Conservation (phyloP, 2,329 filamentous ascomycete genomes). For the Sporothrix protearum region DNA sequence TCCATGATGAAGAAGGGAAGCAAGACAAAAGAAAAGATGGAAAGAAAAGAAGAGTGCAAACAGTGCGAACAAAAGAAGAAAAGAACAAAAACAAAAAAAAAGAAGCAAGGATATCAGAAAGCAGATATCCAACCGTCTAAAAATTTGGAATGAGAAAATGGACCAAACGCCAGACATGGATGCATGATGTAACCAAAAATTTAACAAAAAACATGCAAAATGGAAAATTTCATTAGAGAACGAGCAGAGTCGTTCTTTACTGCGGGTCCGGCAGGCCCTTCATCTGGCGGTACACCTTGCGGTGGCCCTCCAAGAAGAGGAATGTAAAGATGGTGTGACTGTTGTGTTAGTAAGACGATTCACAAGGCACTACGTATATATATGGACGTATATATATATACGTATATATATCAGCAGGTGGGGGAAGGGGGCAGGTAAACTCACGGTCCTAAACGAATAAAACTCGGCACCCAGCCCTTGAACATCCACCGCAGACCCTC, state of each 20-base stretch:
- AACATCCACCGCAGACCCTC: conserved; percentile 83
- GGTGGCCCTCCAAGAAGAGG: conserved; percentile 81
- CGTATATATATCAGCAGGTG: background rate
- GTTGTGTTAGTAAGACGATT: conserved; percentile 8
- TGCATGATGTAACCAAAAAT: conserved; percentile 10
- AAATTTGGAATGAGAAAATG: background rate
- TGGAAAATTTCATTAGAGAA: background rate
- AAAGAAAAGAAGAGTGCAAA: background rate
- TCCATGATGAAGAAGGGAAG: background rate
- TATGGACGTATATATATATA: too few species aligned
- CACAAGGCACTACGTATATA: background rate
- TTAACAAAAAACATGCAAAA: background rate
- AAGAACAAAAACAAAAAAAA: too few species aligned
- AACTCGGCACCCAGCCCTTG: conserved; percentile 82
- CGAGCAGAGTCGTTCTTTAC: conserved; percentile 1
- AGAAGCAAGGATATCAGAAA: background rate
- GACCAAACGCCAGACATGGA: conserved; percentile 12
- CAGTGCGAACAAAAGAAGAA: background rate
- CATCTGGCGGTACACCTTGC: conserved; percentile 65
- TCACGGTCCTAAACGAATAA: conserved; percentile 61
- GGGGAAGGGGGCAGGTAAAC: conserved; percentile 32
- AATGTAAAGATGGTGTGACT: conserved; percentile 84
- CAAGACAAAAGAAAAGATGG: background rate
- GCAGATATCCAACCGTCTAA: background rate
- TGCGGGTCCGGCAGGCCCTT: conserved; percentile 41